Evolutionary conservation across 1,284 basidiomycete species (phyloP), one percentile per base, ranked within the genome.

Genomic region (Cryptococcus sp.): DNA sequence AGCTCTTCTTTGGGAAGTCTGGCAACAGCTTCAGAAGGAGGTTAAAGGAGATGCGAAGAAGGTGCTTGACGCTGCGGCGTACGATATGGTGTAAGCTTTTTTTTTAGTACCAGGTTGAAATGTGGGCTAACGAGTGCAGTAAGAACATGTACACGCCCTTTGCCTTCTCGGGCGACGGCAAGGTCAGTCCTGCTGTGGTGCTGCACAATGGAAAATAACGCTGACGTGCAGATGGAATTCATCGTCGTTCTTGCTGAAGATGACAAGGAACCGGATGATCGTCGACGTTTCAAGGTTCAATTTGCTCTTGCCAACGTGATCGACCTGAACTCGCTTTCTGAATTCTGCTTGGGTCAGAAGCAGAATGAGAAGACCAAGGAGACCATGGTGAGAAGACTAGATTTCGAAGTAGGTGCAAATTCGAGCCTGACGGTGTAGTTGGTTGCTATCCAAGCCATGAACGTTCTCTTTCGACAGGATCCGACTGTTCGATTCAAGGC

Each of bases 381-480:
- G 39, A 54, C 50, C 18, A 64, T 69, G 52, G 67, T 68, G 33
- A n/a, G n/a, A n/a, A n/a, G n/a, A n/a, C n/a, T n/a, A n/a, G n/a
- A n/a, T n/a, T n/a, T n/a, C n/a, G n/a, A n/a, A n/a, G n/a, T n/a
- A n/a, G n/a, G n/a, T n/a, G n/a, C n/a, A n/a, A n/a, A n/a, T n/a
- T n/a, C n/a, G n/a, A n/a, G n/a, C 10, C 36, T 31, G 7, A 31
- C 7, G 9, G 28, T 7, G 14, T 36, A 67, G 66, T 49, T 67
- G 22, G 63, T 62, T 9, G 69, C 66, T 2, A 58, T 71, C 36
- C 68, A 69, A 57, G 65, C 68, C 6, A 55, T 63, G 52, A 72
- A 72, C 52, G 57, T 74, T 11, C 51, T 72, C 10, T 57, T 74
- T 43, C 62, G 72, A 38, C 65, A 73, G 50, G 63, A 68, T 34